Conservation (phyloP, 768 basidiomycete species). For the Lentinula sp. region DNA sequence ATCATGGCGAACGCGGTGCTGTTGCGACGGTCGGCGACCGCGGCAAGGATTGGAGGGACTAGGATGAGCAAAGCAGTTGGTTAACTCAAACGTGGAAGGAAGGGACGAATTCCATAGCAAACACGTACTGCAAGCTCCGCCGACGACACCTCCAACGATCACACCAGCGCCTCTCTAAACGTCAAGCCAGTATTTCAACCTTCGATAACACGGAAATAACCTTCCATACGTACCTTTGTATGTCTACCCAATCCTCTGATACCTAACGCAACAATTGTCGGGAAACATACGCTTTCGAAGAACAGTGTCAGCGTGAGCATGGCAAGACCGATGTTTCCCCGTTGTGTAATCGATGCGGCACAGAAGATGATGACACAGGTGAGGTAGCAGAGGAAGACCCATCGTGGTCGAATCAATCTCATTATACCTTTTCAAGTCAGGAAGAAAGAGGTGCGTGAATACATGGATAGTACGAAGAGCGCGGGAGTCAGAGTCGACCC, state of each 20-base stretch:
- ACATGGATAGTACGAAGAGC: neutral
- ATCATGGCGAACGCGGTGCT: slow-evolving; percentile 28
- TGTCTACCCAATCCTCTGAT: slow-evolving; percentile 26
- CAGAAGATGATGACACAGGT: slow-evolving; percentile 22
- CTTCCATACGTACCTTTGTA: slow-evolving; percentile 18
- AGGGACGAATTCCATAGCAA: neutral
- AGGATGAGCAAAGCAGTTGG: neutral
- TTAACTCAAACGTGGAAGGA: neutral
- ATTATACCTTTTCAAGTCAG: slow-evolving; percentile 16
- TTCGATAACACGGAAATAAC: neutral
- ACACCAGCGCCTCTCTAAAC: slow-evolving; percentile 20
- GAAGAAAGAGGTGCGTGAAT: neutral
- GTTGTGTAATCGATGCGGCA: slow-evolving; percentile 22
- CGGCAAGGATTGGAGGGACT: slow-evolving; percentile 25
- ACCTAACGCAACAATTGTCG: slow-evolving; percentile 27
- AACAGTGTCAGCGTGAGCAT: slow-evolving; percentile 26
- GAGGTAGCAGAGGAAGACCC: slow-evolving; percentile 23
- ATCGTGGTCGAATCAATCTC: slow-evolving; percentile 22
- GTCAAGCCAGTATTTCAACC: neutral
- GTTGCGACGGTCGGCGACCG: slow-evolving; percentile 23
- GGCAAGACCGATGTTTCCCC: slow-evolving; percentile 22
- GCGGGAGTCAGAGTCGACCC: neutral
- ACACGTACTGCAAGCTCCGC: slow-evolving; percentile 23
- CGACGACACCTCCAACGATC: slow-evolving; percentile 26
- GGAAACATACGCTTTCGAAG: slow-evolving; percentile 30